Base-by-base conservation (phyloP, 805 yeast species). In the Kurtzmaniella fragi region DNA sequence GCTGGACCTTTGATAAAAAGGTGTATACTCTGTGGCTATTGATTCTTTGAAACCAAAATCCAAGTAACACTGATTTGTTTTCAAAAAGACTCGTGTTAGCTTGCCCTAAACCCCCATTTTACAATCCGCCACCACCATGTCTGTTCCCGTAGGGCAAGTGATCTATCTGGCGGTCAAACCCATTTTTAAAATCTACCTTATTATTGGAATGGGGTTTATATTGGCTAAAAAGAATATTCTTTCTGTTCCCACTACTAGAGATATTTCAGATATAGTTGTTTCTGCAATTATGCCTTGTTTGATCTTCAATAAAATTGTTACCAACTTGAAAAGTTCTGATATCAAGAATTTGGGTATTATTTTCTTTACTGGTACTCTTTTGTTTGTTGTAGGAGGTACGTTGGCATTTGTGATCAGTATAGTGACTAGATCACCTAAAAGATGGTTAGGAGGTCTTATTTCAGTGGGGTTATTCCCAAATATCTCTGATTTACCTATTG, bases 91-190 rank as follows among this genome's bases (percentile, higher is more conserved):
- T 20, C 8, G 25, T 20, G 8, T 20, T 20, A 20, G 7, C 25
- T 5, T 20, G 8, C 7, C 8, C 8, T 8, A 20, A 20, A 20
- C n/a, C n/a, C n/a, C n/a, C n/a, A n/a, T n/a, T n/a, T n/a, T n/a
- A n/a, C n/a, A n/a, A n/a, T n/a, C n/a, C n/a, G n/a, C n/a, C n/a
- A n/a, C n/a, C 32, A 30, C 9, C 31, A 44, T 43, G 50, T 17
- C 46, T 14, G 48, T 50, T 10, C 47, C 70, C 2, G 49, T 82
- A 26, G 91, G 93, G 13, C 70, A 71, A 30, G 78, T 86, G 28
- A 82, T 88, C 5, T 87, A 83, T 62, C 73, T 86, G 17, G 78
- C 95, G 0, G 81, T 83, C 40, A 87, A 86, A 64, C 96, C 96
- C n/a, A 81, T 87, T 42, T 71, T 86, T 61, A 88, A 88, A 59